Conservation (phyloP, 2,329 filamentous ascomycete species). For the Zarea fungicola region DNA sequence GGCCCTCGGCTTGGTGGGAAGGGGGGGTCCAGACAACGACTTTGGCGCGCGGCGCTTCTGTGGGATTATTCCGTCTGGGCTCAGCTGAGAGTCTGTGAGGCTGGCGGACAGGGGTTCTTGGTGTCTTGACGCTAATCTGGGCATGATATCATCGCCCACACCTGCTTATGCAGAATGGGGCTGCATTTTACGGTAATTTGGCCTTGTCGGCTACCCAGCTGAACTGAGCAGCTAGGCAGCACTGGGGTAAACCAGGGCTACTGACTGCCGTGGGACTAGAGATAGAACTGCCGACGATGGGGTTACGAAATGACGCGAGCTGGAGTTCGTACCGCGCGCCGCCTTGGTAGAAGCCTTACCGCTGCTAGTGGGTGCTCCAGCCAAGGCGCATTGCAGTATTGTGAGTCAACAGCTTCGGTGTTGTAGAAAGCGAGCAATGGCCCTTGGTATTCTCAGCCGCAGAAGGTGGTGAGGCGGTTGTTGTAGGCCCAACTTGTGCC, state of each 20-base stretch:
- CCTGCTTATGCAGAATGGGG: not conserved
- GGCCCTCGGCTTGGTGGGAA: not conserved
- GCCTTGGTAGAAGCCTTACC: not conserved
- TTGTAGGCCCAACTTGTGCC: too few relatives aligned
- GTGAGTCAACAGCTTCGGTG: too few relatives aligned
- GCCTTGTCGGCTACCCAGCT: not conserved
- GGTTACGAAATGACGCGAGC: not conserved
- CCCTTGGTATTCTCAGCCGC: too few relatives aligned
- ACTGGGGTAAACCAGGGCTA: not conserved
- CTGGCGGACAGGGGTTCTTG: not conserved
- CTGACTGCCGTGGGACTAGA: not conserved
- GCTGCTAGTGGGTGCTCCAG: not conserved
- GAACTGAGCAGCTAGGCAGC: not conserved
- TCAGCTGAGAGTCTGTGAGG: constrained; percentile 2
- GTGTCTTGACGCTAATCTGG: too few relatives aligned
- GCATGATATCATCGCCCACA: not conserved
- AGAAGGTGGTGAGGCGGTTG: too few relatives aligned
- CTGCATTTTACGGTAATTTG: not conserved
- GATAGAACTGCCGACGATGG: not conserved
- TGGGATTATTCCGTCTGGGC: not conserved
- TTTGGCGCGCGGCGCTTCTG: not conserved
- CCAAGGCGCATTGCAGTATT: too few relatives aligned
- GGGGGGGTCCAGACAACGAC: not conserved
- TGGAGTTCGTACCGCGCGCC: not conserved
- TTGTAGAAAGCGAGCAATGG: too few relatives aligned